These are phyloP conservation scores for Silene coronaria DNA, from an alignment of 179 eudicot species.

Conservation along the genomic window DNA sequence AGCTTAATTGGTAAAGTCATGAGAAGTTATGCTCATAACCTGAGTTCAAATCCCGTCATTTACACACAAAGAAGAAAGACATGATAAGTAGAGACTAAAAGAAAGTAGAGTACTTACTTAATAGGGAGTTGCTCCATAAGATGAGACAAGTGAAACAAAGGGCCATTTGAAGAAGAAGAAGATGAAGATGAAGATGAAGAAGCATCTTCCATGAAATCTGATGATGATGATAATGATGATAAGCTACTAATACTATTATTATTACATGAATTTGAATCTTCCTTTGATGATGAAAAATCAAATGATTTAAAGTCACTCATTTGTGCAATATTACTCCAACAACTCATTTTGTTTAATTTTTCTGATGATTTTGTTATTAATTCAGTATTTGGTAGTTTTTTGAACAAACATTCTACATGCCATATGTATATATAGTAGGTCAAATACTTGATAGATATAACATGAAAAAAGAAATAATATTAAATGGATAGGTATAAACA, in stretches of 20 bases:
- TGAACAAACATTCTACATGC: conserved; percentile 18
- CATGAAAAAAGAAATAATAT: neutral
- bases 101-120: conserved; percentile 37
- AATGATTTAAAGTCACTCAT: conserved; percentile 10
- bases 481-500: conserved; percentile 27
- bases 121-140: conserved; percentile 75
- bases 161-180: conserved; percentile 43
- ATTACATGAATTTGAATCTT: conserved; percentile 29
- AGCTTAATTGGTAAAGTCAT: too few species aligned
- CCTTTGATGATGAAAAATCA: conserved; percentile 24
- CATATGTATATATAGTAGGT: conserved; percentile 8
- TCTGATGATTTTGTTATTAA: too few species aligned
- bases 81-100: too few species aligned
- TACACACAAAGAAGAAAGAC: too few species aligned
- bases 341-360: too few species aligned
- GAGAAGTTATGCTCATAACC: too few species aligned
- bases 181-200: conserved; percentile 39
- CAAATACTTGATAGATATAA: neutral
- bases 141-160: conserved; percentile 50
- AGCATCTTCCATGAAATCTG: conserved; percentile 46
- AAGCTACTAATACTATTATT: too few species aligned
- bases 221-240: conserved; percentile 18
- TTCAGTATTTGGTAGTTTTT: too few species aligned
- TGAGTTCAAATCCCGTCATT: too few species aligned
- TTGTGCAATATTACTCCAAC: too few species aligned